These are phyloP conservation scores for Hirschfeldia incana DNA, from an alignment of 345 rosid species.

Conservation along the genomic window DNA sequence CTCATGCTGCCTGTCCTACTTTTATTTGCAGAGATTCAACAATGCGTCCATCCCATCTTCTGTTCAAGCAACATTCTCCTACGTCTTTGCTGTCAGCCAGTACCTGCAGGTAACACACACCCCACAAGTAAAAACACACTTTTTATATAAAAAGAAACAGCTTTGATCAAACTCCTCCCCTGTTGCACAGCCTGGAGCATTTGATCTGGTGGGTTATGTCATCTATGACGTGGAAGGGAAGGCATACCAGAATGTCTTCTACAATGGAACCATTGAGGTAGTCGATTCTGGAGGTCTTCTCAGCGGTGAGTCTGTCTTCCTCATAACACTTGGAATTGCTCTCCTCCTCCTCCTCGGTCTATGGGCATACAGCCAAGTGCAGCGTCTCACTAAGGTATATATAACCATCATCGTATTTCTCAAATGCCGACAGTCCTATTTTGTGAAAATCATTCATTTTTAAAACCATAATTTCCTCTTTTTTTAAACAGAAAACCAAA, in stretches of 20 bases:
- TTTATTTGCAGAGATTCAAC: conserved; percentile 67
- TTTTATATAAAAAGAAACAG: no score
- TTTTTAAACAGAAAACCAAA: conserved; percentile 72
- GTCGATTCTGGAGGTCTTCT: conserved; percentile 81
- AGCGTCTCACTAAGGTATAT: conserved; percentile 85
- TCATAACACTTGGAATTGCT: conserved; percentile 77
- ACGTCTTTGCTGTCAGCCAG: conserved; percentile 85
- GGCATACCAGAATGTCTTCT: conserved; percentile 74
- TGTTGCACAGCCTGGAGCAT: conserved; percentile 70
- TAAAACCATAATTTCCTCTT: background rate
- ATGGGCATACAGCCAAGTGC: conserved; percentile 84
- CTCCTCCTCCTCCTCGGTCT: conserved; percentile 80
- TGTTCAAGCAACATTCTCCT: conserved; percentile 84
- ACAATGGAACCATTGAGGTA: conserved; percentile 92
- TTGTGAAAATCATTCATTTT: background rate
- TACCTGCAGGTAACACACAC: conserved; percentile 67
- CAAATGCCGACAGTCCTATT: background rate
- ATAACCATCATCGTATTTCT: conserved; percentile 8
- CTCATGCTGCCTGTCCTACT: background rate
- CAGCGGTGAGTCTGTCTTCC: conserved; percentile 89
- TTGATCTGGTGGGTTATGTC: conserved; percentile 91
- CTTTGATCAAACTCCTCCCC: no score
- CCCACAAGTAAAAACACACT: background rate
- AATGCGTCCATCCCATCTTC: conserved; percentile 84
- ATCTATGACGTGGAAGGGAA: conserved; percentile 77